These are phyloP conservation scores for Ascochyta lentis DNA, from an alignment of 2,329 filamentous ascomycete species.

Conservation along the genomic window DNA sequence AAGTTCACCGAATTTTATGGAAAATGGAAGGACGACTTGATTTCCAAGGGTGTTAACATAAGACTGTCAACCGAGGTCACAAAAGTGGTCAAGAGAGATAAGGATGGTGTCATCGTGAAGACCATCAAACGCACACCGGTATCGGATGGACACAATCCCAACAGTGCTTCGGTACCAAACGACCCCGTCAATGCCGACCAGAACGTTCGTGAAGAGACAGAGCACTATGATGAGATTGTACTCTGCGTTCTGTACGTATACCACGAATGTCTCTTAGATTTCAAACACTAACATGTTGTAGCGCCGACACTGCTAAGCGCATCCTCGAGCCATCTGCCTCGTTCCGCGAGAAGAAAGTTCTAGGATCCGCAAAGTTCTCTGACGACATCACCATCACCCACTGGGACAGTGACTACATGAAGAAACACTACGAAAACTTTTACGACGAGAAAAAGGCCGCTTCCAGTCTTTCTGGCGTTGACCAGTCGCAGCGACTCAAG, in stretches of 20 bases:
- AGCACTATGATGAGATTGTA: slow-evolving; percentile 69
- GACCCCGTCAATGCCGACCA: slow-evolving; percentile 50
- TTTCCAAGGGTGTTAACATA: slow-evolving; percentile 63
- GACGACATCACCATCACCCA: slow-evolving; percentile 77
- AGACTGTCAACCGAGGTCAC: slow-evolving; percentile 64
- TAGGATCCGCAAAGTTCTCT: slow-evolving; percentile 73
- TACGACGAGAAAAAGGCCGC: slow-evolving; percentile 60
- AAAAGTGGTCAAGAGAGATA: slow-evolving; percentile 59
- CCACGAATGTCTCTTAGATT: too few relatives aligned
- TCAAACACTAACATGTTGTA: slow-evolving; percentile 19
- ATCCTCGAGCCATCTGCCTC: slow-evolving; percentile 65
- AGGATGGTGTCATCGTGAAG: slow-evolving; percentile 59
- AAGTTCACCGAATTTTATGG: slow-evolving; percentile 68
- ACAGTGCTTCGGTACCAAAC: slow-evolving; percentile 53
- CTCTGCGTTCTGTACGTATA: slow-evolving; percentile 62
- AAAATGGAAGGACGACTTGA: slow-evolving; percentile 61
- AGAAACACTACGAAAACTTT: slow-evolving; percentile 70
- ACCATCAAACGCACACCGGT: slow-evolving; percentile 53
- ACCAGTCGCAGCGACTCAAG: slow-evolving; percentile 53
- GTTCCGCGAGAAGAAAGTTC: slow-evolving; percentile 69
- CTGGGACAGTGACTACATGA: slow-evolving; percentile 69
- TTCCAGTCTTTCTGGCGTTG: slow-evolving; percentile 47
- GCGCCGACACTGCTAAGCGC: slow-evolving; percentile 63
- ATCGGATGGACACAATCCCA: slow-evolving; percentile 53
- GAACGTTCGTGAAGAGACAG: slow-evolving; percentile 52